Base-by-base conservation (phyloP, 2,329 filamentous ascomycete genomes). In the Stagonosporopsis tanaceti region DNA sequence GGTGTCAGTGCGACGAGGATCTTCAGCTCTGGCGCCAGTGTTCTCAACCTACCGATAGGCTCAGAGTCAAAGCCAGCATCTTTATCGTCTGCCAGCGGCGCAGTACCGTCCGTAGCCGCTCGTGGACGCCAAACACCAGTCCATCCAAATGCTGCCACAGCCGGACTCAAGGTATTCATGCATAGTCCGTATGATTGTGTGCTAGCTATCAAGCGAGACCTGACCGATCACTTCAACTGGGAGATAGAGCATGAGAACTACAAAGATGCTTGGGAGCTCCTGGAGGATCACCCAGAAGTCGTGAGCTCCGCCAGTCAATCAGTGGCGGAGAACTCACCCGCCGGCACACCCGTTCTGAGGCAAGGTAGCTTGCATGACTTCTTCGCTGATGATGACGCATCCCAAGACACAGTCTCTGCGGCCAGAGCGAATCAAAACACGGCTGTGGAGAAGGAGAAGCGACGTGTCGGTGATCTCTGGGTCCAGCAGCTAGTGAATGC, bases 101-200 rank as follows among this genome's bases (percentile, higher is more conserved):
- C 44, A 2, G 30, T 46, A 44, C 53, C 61, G 35, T 61, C 69
- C 11, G 34, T 63, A 28, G 48, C 66, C 3, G 50, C 55, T 39
- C 60, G 70, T 20, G 63, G 59, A 20, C 61, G 70, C 35, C 64
- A 63, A 44, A 48, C 59, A n/a, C 72, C 67, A 35, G 71, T 75
- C 14, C 81, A 83, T 62, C 82, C 80, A 44, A 79, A 84, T 63
- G 78, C 79, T 17, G 76, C 79, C 5, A 82, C 83, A 9, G 80
- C 83, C 35, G 88, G 88, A 6, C 81, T 89, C 64, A 91, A 98
- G 70, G 90, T 99, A 15, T 97, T 97, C 73, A 92, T 99, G 38
- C 93, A 97, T 69, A 97, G 93, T 67, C 95, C 95, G 0, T 99
- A 96, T 71, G 95, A 99, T 76, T 98, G 93, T 68, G 89, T 98